A percentile compares a stretch with the other conserved stretches of the same genome.
Conservation (phyloP, 176 grass and related monocot genomes). For the Alopecurus myosuroides region DNA sequence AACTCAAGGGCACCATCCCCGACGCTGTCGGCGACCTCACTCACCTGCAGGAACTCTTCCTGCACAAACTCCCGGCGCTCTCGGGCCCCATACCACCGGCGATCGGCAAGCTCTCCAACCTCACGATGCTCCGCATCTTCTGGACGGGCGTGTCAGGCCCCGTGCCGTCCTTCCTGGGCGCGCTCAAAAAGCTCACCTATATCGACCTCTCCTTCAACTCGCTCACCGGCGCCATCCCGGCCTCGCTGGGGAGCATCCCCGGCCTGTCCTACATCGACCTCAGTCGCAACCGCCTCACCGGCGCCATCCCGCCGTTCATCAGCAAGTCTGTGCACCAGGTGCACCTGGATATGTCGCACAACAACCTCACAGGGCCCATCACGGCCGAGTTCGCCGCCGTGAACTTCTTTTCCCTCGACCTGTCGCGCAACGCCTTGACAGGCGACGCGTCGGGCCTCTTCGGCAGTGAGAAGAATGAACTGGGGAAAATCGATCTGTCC, state of each 20-base stretch:
- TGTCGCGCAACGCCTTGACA: constrained; percentile 51
- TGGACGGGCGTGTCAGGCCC: constrained; percentile 33
- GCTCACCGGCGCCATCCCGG: constrained; percentile 47
- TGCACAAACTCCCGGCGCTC: neutral
- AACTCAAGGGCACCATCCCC: constrained; percentile 35
- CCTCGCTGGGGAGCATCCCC: constrained; percentile 19
- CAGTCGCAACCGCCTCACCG: constrained; percentile 64
- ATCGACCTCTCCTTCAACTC: constrained; percentile 62
- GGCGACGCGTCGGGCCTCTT: constrained; percentile 42
- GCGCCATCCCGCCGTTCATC: constrained; percentile 28
- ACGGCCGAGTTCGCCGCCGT: constrained; percentile 33
- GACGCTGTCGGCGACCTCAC: neutral
- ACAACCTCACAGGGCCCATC: constrained; percentile 52
- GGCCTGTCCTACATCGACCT: constrained; percentile 35
- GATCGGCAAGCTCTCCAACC: neutral
- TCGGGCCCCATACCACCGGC: neutral
- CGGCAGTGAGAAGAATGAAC: neutral
- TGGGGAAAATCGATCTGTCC: constrained; percentile 37
- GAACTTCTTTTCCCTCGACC: constrained; percentile 30
- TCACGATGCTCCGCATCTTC: neutral
- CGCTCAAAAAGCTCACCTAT: neutral
- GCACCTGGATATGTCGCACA: constrained; percentile 49
- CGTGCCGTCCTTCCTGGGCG: constrained; percentile 47
- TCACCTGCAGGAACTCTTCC: neutral
- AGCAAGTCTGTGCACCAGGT: neutral